Evolutionary conservation across 345 rosid species (phyloP).

Genomic region (Balakata baccata): DNA sequence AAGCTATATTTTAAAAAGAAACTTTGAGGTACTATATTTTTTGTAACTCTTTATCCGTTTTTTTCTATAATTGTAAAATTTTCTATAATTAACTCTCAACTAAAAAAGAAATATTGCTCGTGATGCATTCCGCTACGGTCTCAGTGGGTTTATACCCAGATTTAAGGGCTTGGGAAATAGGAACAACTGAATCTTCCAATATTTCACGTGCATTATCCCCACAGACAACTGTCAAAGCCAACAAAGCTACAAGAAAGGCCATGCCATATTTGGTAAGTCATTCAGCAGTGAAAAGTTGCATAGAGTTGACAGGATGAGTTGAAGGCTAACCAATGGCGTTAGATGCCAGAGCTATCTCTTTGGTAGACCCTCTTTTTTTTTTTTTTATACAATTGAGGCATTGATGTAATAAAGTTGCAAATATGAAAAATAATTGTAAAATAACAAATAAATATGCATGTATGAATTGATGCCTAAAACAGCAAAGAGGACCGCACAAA

Average conservation of each 20-base stretch:
- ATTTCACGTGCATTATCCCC: constrained; percentile 62
- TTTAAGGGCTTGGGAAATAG: constrained; percentile 69
- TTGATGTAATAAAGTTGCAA: constrained; percentile 78
- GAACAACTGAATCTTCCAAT: constrained; percentile 57
- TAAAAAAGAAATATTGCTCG: not conserved
- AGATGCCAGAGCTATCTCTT: constrained; percentile 67
- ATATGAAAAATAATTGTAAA: constrained; percentile 35
- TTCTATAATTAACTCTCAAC: too few relatives aligned
- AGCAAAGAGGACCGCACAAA: not conserved
- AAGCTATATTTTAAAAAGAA: too few relatives aligned
- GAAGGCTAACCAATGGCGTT: constrained; percentile 60
- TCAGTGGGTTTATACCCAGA: constrained; percentile 50
- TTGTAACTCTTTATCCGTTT: too few relatives aligned
- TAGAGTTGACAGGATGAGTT: not conserved
- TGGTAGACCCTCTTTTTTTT: constrained; percentile 78
- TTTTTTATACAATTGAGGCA: constrained; percentile 61
- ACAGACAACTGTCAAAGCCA: constrained; percentile 74
- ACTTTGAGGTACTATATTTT: too few relatives aligned
- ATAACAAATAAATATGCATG: not conserved
- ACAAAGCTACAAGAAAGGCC: constrained; percentile 50
- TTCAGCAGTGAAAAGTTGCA: not conserved
- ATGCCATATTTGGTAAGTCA: not conserved
- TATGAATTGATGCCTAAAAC: too few relatives aligned
- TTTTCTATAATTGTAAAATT: too few relatives aligned
- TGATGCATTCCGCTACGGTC: constrained; percentile 47